phyloP scores from a whole-genome alignment of 345 rosid genomes.

The Carallia pectinifolia region DNA sequence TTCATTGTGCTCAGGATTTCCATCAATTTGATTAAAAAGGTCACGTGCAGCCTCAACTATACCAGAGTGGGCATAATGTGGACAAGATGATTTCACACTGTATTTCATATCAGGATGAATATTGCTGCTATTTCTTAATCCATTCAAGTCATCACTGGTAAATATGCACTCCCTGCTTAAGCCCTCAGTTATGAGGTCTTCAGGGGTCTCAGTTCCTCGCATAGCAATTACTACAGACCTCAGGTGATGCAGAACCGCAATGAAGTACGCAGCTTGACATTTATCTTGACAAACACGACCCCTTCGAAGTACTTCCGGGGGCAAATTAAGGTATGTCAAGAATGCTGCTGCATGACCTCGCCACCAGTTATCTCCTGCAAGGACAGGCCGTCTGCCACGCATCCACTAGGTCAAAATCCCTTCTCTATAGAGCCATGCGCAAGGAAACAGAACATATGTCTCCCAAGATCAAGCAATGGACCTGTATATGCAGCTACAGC shows the following conservation, averaged over 20 bases:
- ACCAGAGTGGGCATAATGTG: conserved; percentile 81
- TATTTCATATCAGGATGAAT: conserved; percentile 34
- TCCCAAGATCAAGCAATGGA: conserved; percentile 84
- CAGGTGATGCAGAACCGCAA: conserved; percentile 71
- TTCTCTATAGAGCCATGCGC: conserved; percentile 82
- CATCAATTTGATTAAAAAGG: conserved; percentile 77
- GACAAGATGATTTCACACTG: conserved; percentile 51
- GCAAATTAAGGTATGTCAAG: conserved; percentile 56
- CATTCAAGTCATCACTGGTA: conserved; percentile 66
- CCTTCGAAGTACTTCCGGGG: conserved; percentile 57
- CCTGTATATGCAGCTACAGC: conserved; percentile 98
- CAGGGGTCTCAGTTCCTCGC: conserved; percentile 94
- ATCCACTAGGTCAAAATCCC: conserved; percentile 79
- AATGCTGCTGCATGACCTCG: conserved; percentile 95
- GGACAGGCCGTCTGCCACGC: conserved; percentile 72
- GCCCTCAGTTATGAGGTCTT: conserved; percentile 94
- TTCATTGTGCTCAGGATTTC: conserved; percentile 40
- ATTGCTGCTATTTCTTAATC: conserved; percentile 50
- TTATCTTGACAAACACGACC: conserved; percentile 78
- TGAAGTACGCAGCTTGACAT: conserved; percentile 86
- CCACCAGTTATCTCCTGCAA: conserved; percentile 94
- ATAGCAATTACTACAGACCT: conserved; percentile 71
- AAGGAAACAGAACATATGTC: conserved; percentile 75
- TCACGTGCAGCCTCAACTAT: conserved; percentile 83
- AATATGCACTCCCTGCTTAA: conserved; percentile 70